Evolutionary conservation across 345 rosid species (phyloP), one percentile per base, ranked within the genome.

Genomic region (Eucalyptus guilfoylei): DNA sequence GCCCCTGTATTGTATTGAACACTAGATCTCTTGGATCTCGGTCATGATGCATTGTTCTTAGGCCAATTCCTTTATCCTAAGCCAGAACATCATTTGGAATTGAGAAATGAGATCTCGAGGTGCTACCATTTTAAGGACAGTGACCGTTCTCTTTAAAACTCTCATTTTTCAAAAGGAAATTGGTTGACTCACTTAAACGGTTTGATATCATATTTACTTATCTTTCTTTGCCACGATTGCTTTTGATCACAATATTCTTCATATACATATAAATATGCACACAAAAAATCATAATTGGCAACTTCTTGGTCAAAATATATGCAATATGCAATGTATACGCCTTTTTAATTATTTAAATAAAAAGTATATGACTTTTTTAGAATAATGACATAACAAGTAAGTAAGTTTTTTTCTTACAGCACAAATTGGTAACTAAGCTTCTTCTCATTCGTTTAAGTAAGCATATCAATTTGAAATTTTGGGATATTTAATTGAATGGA

Each of bases 351-450:
- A 64, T n/a, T 7, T 0, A 64, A 64, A n/a, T 15, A 14, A 64
- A 64, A 64, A n/a, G 11, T 1, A 14, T 15, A n/a, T 14, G 76
- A n/a, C 19, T 64, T 64, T n/a, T 64, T 64, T 7, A 64, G 19
- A 64, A 64, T n/a, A n/a, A 64, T 0, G 37, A 64, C 21, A n/a
- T 4, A 4, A 64, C 21, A 64, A 64, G 69, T 64, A 24, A 15
- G 34, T 62, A 64, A 30, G 0, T 14, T 64, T 64, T 64, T 14
- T 64, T 8, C 40, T 64, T 64, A 64, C 0, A 14, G 76, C 5
- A 0, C 21, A 64, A n/a, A n/a, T 64, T 0, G 2, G 14, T n/a
- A 64, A 14, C 14, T 1, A 64, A 64, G 21, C 6, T n/a, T 0
- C 40, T 64, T n/a, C 3, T n/a, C 9, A 64, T 64, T 7, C 0